phyloP scores from a whole-genome alignment of 2,329 filamentous ascomycete species.

The Diatrype stigma region DNA sequence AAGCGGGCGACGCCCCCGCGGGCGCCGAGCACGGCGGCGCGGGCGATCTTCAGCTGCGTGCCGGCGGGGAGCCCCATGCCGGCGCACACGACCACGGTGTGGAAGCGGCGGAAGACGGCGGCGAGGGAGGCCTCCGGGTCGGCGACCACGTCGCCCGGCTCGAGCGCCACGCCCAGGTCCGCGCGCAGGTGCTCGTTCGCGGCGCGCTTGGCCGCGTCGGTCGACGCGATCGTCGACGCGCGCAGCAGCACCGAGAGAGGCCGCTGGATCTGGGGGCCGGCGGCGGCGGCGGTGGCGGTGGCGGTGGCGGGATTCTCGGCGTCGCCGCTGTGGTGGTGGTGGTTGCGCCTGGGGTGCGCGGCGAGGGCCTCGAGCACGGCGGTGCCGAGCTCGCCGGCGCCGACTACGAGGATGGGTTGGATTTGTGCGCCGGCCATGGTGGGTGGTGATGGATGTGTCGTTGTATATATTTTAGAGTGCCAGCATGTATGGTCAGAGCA shows the following conservation, averaged over 20 bases:
- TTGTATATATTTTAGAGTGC: background rate
- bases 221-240: constrained; percentile 37
- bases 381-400: constrained; percentile 62
- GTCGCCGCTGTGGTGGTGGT: constrained; percentile 35
- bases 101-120: constrained; percentile 39
- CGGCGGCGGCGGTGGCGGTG: constrained; percentile 47
- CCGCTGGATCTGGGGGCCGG: constrained; percentile 19
- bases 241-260: constrained; percentile 53
- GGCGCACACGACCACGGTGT: constrained; percentile 56
- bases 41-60: constrained; percentile 53
- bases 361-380: constrained; percentile 50
- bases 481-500: too few species aligned
- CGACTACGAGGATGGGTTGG: constrained; percentile 52
- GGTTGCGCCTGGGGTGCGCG: constrained; percentile 36
- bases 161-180: constrained; percentile 31
- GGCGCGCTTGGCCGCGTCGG: constrained; percentile 32
- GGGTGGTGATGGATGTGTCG: background rate
- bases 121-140: constrained; percentile 35
- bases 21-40: constrained; percentile 48
- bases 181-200: constrained; percentile 30
- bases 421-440: background rate
- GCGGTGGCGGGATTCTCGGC: constrained; percentile 62
- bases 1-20: constrained; percentile 46
- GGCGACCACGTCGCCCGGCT: constrained; percentile 37
- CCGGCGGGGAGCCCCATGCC: constrained; percentile 55